phyloP scores from a whole-genome alignment of 2,329 filamentous ascomycete species.

The Massarina eburnea region DNA sequence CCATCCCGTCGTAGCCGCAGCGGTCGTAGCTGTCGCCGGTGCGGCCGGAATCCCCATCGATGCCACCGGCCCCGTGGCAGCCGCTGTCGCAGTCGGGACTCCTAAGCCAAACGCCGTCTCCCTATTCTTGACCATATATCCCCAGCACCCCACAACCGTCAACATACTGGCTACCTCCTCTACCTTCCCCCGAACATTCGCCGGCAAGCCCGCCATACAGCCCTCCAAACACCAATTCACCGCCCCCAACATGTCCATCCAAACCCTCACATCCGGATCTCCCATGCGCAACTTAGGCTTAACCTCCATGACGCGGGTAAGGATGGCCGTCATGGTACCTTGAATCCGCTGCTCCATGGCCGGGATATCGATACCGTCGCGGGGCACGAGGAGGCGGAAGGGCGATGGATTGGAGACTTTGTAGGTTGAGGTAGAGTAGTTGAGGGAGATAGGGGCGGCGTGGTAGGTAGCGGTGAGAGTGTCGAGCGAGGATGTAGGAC shows the following conservation, averaged over 20 bases:
- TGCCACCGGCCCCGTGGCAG: too few species aligned
- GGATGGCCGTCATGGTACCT: conserved; percentile 35
- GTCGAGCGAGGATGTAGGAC: conserved; percentile 17
- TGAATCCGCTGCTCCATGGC: conserved; percentile 22
- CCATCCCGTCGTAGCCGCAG: too few species aligned
- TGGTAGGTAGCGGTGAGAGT: conserved; percentile 13
- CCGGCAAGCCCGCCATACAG: conserved; percentile 14
- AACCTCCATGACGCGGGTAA: conserved; percentile 26
- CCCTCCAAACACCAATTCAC: not conserved
- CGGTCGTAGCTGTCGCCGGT: too few species aligned
- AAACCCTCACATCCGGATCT: conserved; percentile 10
- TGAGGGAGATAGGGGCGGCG: conserved; percentile 25
- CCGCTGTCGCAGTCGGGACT: too few species aligned
- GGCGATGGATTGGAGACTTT: conserved; percentile 16
- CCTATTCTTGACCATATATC: not conserved
- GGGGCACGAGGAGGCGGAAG: conserved; percentile 27
- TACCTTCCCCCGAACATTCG: conserved; percentile 10
- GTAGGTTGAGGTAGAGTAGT: conserved; percentile 15
- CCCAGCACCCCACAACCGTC: not conserved
- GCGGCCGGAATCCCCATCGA: too few species aligned
- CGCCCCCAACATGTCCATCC: not conserved
- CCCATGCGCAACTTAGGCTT: conserved; percentile 22
- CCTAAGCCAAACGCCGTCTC: not conserved
- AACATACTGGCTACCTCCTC: not conserved
- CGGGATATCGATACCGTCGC: conserved; percentile 8